Evolutionary conservation across 2,329 filamentous ascomycete species (phyloP), one percentile per base, ranked within the genome.

Genomic region (Microdochium nivale): DNA sequence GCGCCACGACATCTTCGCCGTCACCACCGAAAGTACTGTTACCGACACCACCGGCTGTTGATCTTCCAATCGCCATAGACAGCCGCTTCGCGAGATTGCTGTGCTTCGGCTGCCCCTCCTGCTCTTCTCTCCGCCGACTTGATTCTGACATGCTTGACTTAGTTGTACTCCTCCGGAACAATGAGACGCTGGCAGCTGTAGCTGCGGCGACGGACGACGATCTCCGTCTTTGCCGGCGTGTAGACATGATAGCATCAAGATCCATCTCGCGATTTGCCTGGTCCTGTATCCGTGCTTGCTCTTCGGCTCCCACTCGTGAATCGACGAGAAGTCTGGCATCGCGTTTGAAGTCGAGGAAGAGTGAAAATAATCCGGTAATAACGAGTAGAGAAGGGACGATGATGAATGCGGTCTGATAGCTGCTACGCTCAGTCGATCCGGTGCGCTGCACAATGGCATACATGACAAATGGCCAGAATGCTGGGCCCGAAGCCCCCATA

Each of bases 381-480:
- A 70, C 69, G 48, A 79, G 69, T 25, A 82, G 63, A 3, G 67
- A 73, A 2, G 86, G 68, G 2, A 88, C 80, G 3, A 90, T 73
- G 30, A 81, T 68, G 64, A 87, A 87, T 0, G 84, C 81, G 32
- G 78, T 77, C 13, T 81, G 81, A 11, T 87, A 83, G 47, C 75
- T 74, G 21, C 40, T 44, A 19, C 40, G 40, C 21, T 21, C 40
- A 8, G 3, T 24, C 7, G 40, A 44, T 16, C 81, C 78, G n/a
- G 78, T 78, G 33, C 68, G 62, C 51, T 79, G 73, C 23, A 85
- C 74, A 40, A 88, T 84, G 47, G 74, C 84, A 53, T 87, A 89
- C 54, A 89, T 77, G 50, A 90, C 76, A 32, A 88, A 88, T 0
- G 88, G 87, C 61, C 89, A 87, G 52, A 85, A 81, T 1, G 83